These are phyloP conservation scores for Pisolithus sp. DNA, from an alignment of 768 basidiomycete genomes.

Conservation along the genomic window DNA sequence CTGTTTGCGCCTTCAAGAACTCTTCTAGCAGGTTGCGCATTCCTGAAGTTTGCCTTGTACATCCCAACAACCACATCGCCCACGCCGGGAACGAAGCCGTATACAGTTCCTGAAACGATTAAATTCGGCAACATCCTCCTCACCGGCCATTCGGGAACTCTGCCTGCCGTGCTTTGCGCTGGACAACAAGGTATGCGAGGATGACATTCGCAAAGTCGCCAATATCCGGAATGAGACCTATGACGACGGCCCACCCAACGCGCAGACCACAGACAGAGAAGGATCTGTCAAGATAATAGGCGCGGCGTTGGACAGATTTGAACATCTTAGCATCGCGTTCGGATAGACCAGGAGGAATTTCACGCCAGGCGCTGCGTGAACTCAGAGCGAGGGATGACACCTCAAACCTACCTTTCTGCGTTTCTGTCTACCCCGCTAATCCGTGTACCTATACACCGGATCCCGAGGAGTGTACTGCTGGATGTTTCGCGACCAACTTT, in stretches of 20 bases:
- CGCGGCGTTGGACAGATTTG: conserved; percentile 65
- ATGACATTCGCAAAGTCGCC: conserved; percentile 59
- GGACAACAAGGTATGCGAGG: conserved; percentile 71
- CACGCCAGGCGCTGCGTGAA: conserved; percentile 39
- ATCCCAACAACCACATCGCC: conserved; percentile 74
- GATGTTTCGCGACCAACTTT: conserved; percentile 58
- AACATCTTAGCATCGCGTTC: conserved; percentile 70
- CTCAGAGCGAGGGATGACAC: conserved; percentile 28
- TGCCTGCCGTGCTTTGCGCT: conserved; percentile 68
- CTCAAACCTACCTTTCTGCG: conserved; percentile 30
- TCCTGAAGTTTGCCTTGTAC: conserved; percentile 86
- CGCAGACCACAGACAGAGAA: conserved; percentile 73
- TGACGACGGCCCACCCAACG: conserved; percentile 84
- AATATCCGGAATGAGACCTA: conserved; percentile 64
- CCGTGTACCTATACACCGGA: conserved; percentile 49
- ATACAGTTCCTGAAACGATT: conserved; percentile 53
- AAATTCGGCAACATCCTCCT: conserved; percentile 75
- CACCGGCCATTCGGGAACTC: conserved; percentile 66
- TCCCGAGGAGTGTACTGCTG: conserved; percentile 65
- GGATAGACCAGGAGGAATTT: conserved; percentile 69
- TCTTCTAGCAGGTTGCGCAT: conserved; percentile 84
- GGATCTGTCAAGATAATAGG: conserved; percentile 84
- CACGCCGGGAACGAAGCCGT: conserved; percentile 63
- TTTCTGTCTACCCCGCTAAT: conserved; percentile 23
- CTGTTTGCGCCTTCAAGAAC: conserved; percentile 50